Conservation (phyloP, 129 eudicot species). For the Flaveria robusta region DNA sequence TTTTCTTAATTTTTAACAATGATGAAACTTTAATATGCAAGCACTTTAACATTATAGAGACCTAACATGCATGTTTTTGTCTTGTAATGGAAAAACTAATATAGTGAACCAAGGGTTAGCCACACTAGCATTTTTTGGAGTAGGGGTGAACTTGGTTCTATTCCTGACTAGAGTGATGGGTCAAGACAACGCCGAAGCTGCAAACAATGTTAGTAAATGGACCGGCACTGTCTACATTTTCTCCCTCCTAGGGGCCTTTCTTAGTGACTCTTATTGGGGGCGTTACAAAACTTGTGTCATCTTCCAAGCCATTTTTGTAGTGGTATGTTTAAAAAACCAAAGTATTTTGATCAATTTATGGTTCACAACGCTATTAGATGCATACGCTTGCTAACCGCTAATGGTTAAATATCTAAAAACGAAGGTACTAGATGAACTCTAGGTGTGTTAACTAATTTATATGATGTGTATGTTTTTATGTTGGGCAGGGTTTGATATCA, state of each 20-base stretch:
- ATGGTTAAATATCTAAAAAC: too few relatives aligned
- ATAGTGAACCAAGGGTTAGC: slow-evolving; percentile 91
- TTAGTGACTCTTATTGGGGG: slow-evolving; percentile 91
- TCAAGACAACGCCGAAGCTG: slow-evolving; percentile 82
- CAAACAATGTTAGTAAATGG: slow-evolving; percentile 87
- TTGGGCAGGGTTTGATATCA: slow-evolving; percentile 57
- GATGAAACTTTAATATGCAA: too few relatives aligned
- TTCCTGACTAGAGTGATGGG: slow-evolving; percentile 79
- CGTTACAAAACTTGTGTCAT: slow-evolving; percentile 79
- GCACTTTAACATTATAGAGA: not conserved
- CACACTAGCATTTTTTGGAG: slow-evolving; percentile 87
- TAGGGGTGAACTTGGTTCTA: slow-evolving; percentile 82
- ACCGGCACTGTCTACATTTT: slow-evolving; percentile 86
- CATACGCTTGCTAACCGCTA: too few relatives aligned
- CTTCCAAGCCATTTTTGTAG: slow-evolving; percentile 76
- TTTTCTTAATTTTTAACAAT: too few relatives aligned
- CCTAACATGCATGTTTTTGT: slow-evolving; percentile 18
- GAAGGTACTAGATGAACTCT: too few relatives aligned
- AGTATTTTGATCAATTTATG: too few relatives aligned
- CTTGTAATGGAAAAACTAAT: slow-evolving; percentile 4
- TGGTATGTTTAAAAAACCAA: slow-evolving; percentile 33
- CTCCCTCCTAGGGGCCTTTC: slow-evolving; percentile 84
- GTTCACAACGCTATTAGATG: too few relatives aligned
- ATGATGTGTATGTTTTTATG: not conserved
- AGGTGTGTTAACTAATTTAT: not conserved